Conservation (phyloP, 345 rosid species). For the Rhizophora apiculata region DNA sequence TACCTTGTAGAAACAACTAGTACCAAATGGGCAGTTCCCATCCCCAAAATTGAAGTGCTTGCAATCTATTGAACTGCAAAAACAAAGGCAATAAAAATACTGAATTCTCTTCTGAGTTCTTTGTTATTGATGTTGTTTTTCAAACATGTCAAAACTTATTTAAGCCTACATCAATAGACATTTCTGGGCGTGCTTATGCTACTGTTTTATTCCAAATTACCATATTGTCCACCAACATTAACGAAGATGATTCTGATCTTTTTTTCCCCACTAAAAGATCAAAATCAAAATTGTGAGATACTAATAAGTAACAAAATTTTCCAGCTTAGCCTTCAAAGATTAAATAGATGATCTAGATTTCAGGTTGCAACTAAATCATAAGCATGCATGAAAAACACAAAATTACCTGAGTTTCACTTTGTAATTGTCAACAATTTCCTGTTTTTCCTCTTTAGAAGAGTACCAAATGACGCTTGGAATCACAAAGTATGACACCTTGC, state of each 20-base stretch:
- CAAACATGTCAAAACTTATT: background rate
- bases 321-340: background rate
- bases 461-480: conserved; percentile 95
- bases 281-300: too few species aligned
- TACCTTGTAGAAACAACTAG: conserved; percentile 97
- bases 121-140: background rate
- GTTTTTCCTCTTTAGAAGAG: conserved; percentile 71
- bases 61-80: conserved; percentile 78
- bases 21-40: conserved; percentile 91
- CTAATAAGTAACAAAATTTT: background rate
- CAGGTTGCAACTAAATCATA: background rate
- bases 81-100: too few species aligned
- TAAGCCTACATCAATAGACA: too few species aligned
- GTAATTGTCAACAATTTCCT: conserved; percentile 72
- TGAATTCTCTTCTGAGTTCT: background rate
- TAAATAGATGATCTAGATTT: background rate
- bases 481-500: conserved; percentile 89
- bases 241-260: too few species aligned
- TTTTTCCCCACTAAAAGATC: too few species aligned
- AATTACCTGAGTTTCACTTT: conserved; percentile 78
- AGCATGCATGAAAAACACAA: background rate
- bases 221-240: too few species aligned
- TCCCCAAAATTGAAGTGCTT: conserved; percentile 87
- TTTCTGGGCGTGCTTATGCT: too few species aligned
- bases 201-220: too few species aligned